A percentile compares a stretch with the other conserved stretches of the same genome.
Evolutionary conservation across 768 basidiomycete genomes (phyloP).

Genomic region (Macrolepiota albuminosa): DNA sequence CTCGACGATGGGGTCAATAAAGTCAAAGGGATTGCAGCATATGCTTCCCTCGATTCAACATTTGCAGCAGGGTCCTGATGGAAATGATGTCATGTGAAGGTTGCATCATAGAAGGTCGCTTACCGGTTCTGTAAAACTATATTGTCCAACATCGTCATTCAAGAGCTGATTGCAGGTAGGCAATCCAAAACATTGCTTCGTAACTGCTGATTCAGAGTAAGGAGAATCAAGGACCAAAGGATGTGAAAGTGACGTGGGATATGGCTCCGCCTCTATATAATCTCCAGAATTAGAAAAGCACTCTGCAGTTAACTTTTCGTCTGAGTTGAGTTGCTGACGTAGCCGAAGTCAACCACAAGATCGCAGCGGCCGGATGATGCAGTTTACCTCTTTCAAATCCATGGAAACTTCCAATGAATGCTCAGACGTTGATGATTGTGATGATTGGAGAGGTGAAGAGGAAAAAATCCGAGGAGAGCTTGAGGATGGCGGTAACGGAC

Average conservation of each 20-base stretch:
- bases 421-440: constrained; percentile 19
- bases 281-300: neutral
- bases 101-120: no score
- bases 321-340: neutral
- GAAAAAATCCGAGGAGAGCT: constrained; percentile 41
- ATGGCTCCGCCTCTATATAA: neutral
- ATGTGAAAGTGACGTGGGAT: neutral
- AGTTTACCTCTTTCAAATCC: constrained; percentile 2
- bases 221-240: neutral
- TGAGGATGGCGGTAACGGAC: constrained; percentile 36
- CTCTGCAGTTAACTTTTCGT: neutral
- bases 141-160: neutral
- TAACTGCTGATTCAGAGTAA: neutral
- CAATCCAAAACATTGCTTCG: neutral
- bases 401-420: neutral
- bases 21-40: neutral
- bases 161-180: no score
- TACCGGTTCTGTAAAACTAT: neutral
- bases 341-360: neutral
- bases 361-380: neutral
- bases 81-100: neutral
- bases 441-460: constrained; percentile 34
- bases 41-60: neutral
- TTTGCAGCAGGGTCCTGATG: neutral
- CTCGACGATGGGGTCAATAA: neutral